phyloP scores from a whole-genome alignment of 805 yeast species.

The Myxozyma sirexii region DNA sequence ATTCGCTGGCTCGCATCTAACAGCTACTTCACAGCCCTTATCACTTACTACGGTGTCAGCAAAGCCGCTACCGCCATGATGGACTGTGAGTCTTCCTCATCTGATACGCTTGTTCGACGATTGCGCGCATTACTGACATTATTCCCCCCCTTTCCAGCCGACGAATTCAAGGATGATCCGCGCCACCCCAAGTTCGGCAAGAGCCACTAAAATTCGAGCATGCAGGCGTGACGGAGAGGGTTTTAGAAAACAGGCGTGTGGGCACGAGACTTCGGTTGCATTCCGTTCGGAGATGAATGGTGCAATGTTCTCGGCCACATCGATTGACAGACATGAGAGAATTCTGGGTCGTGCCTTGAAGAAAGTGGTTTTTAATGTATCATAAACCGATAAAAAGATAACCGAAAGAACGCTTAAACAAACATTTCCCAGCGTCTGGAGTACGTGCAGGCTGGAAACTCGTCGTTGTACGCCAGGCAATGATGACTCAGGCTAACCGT shows the following conservation, averaged over 20 bases:
- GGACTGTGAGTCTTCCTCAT: conserved; percentile 49
- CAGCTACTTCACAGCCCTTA: conserved; percentile 42
- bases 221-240: too few species aligned
- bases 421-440: too few species aligned
- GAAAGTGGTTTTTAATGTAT: neutral
- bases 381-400: neutral
- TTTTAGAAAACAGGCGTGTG: too few species aligned
- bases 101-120: neutral
- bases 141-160: conserved; percentile 35
- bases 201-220: conserved; percentile 19
- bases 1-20: neutral
- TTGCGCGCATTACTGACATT: neutral
- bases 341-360: too few species aligned
- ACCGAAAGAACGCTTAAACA: neutral
- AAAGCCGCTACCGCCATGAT: conserved; percentile 70
- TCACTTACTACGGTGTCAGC: conserved; percentile 69
- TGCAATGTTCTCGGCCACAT: too few species aligned
- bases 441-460: too few species aligned
- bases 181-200: conserved; percentile 82
- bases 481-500: too few species aligned
- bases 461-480: too few species aligned
- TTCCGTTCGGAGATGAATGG: too few species aligned
- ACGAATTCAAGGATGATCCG: conserved; percentile 89
- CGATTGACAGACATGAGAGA: too few species aligned
- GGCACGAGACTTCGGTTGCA: too few species aligned